A percentile compares a stretch with the other conserved stretches of the same genome.
Conservation (phyloP, 345 rosid genomes). For the Acer saccharum region DNA sequence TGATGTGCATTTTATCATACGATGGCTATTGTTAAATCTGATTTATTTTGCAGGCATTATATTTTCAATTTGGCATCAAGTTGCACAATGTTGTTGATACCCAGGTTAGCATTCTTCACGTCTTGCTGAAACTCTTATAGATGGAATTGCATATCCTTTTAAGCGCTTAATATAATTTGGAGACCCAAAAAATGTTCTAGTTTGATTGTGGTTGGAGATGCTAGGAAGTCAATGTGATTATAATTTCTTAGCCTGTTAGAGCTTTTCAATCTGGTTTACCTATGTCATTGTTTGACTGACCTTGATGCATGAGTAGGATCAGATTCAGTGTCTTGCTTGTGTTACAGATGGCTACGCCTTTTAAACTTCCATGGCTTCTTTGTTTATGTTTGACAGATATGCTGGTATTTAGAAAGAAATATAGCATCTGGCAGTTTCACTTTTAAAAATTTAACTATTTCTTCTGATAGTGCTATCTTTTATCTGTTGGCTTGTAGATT, state of each 20-base stretch:
- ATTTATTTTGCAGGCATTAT: slow-evolving; percentile 64
- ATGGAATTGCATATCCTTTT: neutral
- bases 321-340: neutral
- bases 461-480: neutral
- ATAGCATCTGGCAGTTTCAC: neutral
- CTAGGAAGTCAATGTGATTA: neutral
- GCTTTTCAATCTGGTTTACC: neutral
- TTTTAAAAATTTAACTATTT: neutral
- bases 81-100: slow-evolving; percentile 86
- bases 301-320: neutral
- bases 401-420: neutral
- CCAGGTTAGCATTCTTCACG: slow-evolving; percentile 53
- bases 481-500: slow-evolving; percentile 47
- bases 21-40: slow-evolving; percentile 2
- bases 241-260: neutral
- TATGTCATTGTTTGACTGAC: neutral
- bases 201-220: slow-evolving; percentile 1
- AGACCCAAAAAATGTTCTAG: neutral
- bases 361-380: neutral
- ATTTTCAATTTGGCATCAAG: slow-evolving; percentile 90
- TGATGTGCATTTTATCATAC: slow-evolving; percentile 11
- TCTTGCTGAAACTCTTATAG: slow-evolving; percentile 20
- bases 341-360: neutral
- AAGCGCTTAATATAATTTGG: neutral
- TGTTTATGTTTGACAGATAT: neutral